Evolutionary conservation across 2,329 filamentous ascomycete species (phyloP).

Genomic region (Byssothecium circinans): DNA sequence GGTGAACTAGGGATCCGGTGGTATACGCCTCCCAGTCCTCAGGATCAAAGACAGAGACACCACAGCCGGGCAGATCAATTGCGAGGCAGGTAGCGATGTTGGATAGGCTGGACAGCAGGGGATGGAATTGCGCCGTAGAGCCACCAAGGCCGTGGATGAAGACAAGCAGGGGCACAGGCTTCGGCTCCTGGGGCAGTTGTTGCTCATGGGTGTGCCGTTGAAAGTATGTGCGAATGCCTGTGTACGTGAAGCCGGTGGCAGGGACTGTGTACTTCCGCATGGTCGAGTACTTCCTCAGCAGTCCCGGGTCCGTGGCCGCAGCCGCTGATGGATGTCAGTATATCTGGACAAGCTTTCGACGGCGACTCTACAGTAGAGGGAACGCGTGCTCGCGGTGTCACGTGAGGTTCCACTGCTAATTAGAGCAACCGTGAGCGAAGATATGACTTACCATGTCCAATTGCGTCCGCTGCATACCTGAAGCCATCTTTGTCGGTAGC

Average conservation of each 20-base stretch:
- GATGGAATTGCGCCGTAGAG: constrained; percentile 83
- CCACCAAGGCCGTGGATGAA: constrained; percentile 95
- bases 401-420: constrained; percentile 3
- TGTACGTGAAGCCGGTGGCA: constrained; percentile 66
- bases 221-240: constrained; percentile 79
- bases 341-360: no score
- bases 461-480: constrained; percentile 23
- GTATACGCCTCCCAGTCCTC: constrained; percentile 77
- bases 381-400: neutral
- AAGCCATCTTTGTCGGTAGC: constrained; percentile 18
- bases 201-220: constrained; percentile 78
- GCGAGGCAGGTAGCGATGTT: constrained; percentile 83
- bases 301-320: constrained; percentile 69
- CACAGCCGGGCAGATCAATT: constrained; percentile 89
- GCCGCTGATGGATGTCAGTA: constrained; percentile 41
- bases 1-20: constrained; percentile 70
- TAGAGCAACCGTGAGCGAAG: constrained; percentile 8
- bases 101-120: constrained; percentile 76
- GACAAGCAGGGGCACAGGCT: constrained; percentile 79
- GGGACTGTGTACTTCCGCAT: constrained; percentile 73
- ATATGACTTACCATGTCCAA: constrained; percentile 27
- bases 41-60: constrained; percentile 73
- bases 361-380: neutral
- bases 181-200: constrained; percentile 73
- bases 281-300: constrained; percentile 75